phyloP scores from a whole-genome alignment of 441 rosid species.

The Gossypium gossypioides region DNA sequence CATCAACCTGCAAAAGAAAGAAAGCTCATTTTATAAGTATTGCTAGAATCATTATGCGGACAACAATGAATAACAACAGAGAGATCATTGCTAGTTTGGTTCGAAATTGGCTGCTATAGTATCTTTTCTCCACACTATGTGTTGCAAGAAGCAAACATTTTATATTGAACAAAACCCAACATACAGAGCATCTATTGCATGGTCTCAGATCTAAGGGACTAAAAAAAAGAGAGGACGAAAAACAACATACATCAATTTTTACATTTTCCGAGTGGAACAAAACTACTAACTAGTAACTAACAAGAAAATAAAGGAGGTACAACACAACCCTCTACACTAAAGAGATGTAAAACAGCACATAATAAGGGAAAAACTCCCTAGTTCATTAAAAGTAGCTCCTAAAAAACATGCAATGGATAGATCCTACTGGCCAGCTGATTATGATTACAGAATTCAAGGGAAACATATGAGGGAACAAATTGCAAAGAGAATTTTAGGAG shows the following conservation, averaged over 20 bases:
- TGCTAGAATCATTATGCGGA: neutral
- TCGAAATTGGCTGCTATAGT: neutral
- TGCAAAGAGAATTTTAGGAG: neutral
- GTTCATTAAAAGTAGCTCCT: neutral
- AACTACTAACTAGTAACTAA: neutral
- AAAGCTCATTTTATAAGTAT: neutral
- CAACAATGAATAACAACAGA: neutral
- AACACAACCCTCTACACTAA: neutral
- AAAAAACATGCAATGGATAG: neutral
- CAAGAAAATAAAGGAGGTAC: neutral
- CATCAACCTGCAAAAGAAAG: slow-evolving; percentile 65
- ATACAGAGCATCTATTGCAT: neutral
- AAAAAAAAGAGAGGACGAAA: neutral
- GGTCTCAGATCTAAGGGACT: neutral
- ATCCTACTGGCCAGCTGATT: neutral
- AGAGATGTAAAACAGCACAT: neutral
- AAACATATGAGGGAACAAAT: neutral
- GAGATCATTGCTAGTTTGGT: neutral
- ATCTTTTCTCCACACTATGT: neutral
- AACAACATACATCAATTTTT: neutral
- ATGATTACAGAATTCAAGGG: neutral
- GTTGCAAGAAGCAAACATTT: neutral
- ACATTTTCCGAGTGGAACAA: neutral
- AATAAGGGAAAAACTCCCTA: neutral
- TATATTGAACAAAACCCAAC: neutral